Evolutionary conservation across 2,329 filamentous ascomycete species (phyloP), one percentile per base, ranked within the genome.

Genomic region (Pestalotiopsis sp.): DNA sequence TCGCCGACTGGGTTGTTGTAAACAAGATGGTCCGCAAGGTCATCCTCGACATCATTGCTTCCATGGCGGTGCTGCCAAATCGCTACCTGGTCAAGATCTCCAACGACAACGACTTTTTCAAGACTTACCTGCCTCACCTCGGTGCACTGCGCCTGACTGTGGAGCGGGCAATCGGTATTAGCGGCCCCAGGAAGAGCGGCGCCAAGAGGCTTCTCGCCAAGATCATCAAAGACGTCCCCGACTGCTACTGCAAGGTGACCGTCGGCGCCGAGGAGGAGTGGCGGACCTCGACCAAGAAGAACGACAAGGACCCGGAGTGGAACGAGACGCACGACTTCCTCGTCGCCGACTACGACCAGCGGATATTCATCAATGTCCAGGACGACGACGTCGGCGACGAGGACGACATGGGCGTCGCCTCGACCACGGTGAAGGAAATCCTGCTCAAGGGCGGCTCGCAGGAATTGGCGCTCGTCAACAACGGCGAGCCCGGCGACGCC

Each of bases 271-370:
- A 81, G 70, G 74, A 75, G 4, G 75, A 78, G 48, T 85, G 82
- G 82, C 78, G 79, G 56, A 84, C 83, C 0, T 75, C 76, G 2
- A 78, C 77, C 3, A 78, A 81, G 68, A 79, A 83, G 69, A 81
- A 84, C 70, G 74, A 78, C 39, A 75, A 75, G 39, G 75, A 82
- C 40, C 83, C 83, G 0, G 76, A 75, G 26, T 85, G 83, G 83
- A 81, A 83, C 70, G 82, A 85, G 73, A 82, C 81, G 1, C 78
- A 81, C 68, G 82, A 85, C 71, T 85, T 85, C 72, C 74, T 84
- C 1, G 78, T 85, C 1, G 72, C 76, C 9, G 83, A 85, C 69
- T 77, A 78, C 69, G 82, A 84, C 56, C 83, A 85, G 68, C 65
- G 63, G 30, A 79, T 85, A 65, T 66, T 75, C 3, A 52, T 82